Conservation (phyloP, 805 yeast genomes). For the Myxozyma neglecta region DNA sequence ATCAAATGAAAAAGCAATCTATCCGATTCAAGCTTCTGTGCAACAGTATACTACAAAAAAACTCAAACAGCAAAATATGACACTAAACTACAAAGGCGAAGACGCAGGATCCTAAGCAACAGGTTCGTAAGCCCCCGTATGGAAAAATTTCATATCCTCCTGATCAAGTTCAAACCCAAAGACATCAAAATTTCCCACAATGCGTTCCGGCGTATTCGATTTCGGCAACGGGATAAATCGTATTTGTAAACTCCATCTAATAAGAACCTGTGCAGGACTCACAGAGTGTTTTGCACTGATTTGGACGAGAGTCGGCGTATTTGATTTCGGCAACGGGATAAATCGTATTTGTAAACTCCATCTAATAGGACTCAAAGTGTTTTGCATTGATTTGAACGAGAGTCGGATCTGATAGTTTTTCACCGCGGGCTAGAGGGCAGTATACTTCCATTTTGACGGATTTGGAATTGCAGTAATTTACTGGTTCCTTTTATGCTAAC, state of each 20-base stretch:
- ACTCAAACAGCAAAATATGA: background rate
- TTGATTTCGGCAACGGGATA: constrained; percentile 67
- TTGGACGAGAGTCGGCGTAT: constrained; percentile 40
- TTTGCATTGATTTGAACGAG: constrained; percentile 43
- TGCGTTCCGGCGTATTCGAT: constrained; percentile 53
- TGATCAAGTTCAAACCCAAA: constrained; percentile 45
- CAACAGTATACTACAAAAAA: no score
- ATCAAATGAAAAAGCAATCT: no score
- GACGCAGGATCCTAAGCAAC: constrained; percentile 43
- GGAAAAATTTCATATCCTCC: constrained; percentile 37
- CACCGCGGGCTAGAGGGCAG: constrained; percentile 62
- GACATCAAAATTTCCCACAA: constrained; percentile 56
- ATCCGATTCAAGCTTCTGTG: no score
- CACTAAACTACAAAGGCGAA: background rate
- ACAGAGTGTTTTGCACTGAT: constrained; percentile 45
- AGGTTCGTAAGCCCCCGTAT: constrained; percentile 34
- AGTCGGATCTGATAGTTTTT: constrained; percentile 42
- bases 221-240: constrained; percentile 64
- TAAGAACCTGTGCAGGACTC: no score
- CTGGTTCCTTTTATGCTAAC: constrained; percentile 46
- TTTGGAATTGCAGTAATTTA: constrained; percentile 47
- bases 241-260: constrained; percentile 52
- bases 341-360: constrained; percentile 53
- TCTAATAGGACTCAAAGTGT: constrained; percentile 46
- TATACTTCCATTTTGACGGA: constrained; percentile 60